Evolutionary conservation across 1,284 basidiomycete genomes (phyloP), one percentile per base, ranked within the genome.

Genomic region (Laetiporus sulphureus): DNA sequence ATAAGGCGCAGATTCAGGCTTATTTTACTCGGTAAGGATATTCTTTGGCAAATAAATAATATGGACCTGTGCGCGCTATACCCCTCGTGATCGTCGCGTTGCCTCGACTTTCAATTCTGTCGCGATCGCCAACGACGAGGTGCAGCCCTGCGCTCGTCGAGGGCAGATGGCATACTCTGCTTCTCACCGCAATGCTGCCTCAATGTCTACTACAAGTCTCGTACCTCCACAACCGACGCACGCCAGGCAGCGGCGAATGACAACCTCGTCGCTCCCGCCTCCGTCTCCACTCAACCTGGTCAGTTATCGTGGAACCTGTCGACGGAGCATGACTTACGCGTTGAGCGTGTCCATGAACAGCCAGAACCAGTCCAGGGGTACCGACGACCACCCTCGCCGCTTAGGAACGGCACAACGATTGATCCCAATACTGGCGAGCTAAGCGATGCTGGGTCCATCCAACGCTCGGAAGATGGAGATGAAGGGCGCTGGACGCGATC

Each of bases 331-430:
- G 38, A 39, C 34, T 24, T 39, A 50, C 51, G 45, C 44, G 48
- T 55, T 55, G 40, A 52, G 44, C 42, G 35, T 42, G 18, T 27
- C 32, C 41, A 23, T 29, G 10, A 23, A 40, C 41, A 67, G 65
- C 65, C 65, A 21, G 61, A 66, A 38, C 61, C 65, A 8, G 60
- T 62, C 4, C 53, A 56, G 38, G 59, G 56, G 3, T 52, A 60
- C 60, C 62, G 65, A 41, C 66, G 82, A 32, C 76, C 81, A 5
- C 75, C 74, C 13, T 86, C 83, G 10, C 83, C 83, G 6, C 72
- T 86, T 5, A 71, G 83, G 15, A 79, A 83, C 47, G 71, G 68
- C 24, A 72, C 72, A 49, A 63, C 72, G 6, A 66, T 71, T 42
- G 68, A 76, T 52, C 62, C 55, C 43, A 67, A 67, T 18, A 77